Conservation (phyloP, 164 flowering plant species). For the Protea cynaroides region DNA sequence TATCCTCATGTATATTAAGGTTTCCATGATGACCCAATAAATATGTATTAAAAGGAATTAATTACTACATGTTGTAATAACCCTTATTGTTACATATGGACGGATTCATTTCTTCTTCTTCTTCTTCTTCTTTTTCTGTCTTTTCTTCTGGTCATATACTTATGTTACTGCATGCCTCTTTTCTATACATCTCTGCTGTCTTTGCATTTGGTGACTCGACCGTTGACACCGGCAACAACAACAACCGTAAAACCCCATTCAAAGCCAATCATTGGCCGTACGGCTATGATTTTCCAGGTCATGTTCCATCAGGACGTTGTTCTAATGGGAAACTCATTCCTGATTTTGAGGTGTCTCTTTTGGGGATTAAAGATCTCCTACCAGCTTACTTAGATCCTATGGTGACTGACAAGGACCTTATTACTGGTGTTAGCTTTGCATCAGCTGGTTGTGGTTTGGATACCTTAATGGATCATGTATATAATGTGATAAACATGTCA, state of each 20-base stretch:
- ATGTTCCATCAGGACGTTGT: slow-evolving; percentile 21
- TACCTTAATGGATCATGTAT: slow-evolving; percentile 6
- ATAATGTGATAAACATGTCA: not conserved
- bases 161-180: too few relatives aligned
- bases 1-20: too few relatives aligned
- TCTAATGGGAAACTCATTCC: slow-evolving; percentile 21
- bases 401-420: slow-evolving; percentile 15
- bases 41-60: too few relatives aligned
- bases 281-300: slow-evolving; percentile 23
- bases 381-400: slow-evolving; percentile 25
- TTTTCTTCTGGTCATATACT: too few relatives aligned
- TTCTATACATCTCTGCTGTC: not conserved
- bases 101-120: too few relatives aligned
- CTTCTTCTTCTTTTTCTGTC: too few relatives aligned
- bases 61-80: too few relatives aligned
- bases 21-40: too few relatives aligned
- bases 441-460: slow-evolving; percentile 29
- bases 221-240: slow-evolving; percentile 31
- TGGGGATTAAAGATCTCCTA: slow-evolving; percentile 20
- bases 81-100: too few relatives aligned
- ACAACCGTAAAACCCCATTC: slow-evolving; percentile 10
- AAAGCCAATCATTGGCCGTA: slow-evolving; percentile 22
- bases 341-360: slow-evolving; percentile 14
- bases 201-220: slow-evolving; percentile 35
- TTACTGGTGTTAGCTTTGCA: slow-evolving; percentile 32